Base-by-base conservation (phyloP, 2,329 filamentous ascomycete genomes). In the Thelonectria rubi region DNA sequence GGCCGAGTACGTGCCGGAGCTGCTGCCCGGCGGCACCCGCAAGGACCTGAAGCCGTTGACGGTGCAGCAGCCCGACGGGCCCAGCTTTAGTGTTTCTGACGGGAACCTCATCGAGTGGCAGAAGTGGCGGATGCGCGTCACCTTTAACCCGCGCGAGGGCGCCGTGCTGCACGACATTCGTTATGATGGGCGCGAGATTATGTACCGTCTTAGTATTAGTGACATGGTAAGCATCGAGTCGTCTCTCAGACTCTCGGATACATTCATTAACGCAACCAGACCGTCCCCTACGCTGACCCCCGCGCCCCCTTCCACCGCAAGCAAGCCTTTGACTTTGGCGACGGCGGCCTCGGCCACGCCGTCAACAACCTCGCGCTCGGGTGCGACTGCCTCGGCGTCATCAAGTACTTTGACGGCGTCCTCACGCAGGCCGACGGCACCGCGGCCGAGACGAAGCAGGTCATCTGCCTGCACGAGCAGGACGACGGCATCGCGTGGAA, bases 111-210 rank as follows among this genome's bases (percentile, higher is more conserved):
- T 86, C 1, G 70, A 79, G 50, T 89, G 86, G 86, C 84, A 88
- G 72, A 87, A 90, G 71, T 91, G 88, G 88, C 80, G 83, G 1
- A 86, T 93, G 76, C 80, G 88, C 26, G 84, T 93, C 5, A 84
- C 84, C 6, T 92, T 90, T 78, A 91, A 90, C 78, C 83, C 85
- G 32, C 81, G 90, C 3, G 90, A 92, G 73, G 90, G 90, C 32
- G 83, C 86, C 12, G 88, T 89, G 2, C 80, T 93, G 0, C 88
- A 92, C 68, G 87, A 92, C 67, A 76, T 93, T 6, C 82, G 82
- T 55, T 92, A 89, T 63, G 88, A 90, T 64, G 86, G 84, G 10
- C 81, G 88, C 24, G 86, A 82, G 54, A 77, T 92, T n/a, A 81
- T 91, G 68, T 88, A 91, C 74, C 82, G 90, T 2, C 74, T 92